Evolutionary conservation across 129 eudicot genomes (phyloP).

Genomic region (Ambrosia artemisiifolia): DNA sequence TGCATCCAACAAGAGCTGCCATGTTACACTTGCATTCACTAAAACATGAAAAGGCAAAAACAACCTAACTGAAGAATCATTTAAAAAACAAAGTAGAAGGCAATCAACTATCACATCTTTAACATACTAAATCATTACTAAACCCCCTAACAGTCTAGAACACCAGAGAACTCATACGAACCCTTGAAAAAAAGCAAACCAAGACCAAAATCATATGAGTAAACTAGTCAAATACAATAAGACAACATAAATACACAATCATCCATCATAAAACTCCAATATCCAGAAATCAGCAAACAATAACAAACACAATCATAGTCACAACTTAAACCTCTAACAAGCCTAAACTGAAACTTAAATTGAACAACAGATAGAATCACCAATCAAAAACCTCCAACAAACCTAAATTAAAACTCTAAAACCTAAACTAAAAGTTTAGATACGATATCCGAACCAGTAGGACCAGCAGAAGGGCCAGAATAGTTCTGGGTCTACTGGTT

Average conservation of each 20-base stretch:
- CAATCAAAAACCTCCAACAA: too few species aligned
- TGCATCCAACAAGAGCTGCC: too few species aligned
- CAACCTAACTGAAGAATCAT: too few species aligned
- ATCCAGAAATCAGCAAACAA: neutral
- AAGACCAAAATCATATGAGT: neutral
- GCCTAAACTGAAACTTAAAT: neutral
- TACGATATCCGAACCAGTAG: neutral
- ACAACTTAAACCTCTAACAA: neutral
- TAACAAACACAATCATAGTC: neutral
- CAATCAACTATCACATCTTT: neutral
- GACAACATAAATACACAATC: too few species aligned
- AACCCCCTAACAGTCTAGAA: neutral
- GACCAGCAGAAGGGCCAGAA: too few species aligned
- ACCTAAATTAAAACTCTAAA: too few species aligned
- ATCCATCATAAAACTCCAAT: too few species aligned
- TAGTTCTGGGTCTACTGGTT: too few species aligned
- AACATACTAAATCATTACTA: neutral
- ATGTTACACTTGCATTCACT: too few species aligned
- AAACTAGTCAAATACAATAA: neutral
- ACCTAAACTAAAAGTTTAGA: too few species aligned
- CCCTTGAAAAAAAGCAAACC: neutral
- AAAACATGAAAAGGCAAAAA: too few species aligned
- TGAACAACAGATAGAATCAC: too few species aligned
- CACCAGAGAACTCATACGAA: neutral
- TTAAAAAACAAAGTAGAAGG: neutral